Evolutionary conservation across 176 grass and related monocot genomes (phyloP), one percentile per base, ranked within the genome.

Genomic region (Puccinellia tenuiflora): DNA sequence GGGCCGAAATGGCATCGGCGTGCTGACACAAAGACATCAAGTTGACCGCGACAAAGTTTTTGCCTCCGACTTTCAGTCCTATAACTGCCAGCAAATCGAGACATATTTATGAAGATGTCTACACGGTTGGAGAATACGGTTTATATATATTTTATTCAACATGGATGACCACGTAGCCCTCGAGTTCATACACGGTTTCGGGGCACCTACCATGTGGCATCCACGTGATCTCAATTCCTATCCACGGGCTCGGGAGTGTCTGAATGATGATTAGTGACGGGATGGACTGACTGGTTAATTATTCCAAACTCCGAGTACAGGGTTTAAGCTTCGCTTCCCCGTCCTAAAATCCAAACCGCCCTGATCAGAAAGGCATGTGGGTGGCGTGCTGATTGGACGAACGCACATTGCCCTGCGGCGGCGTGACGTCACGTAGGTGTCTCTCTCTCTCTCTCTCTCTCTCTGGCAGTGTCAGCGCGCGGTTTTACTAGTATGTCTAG

Each of bases 181-280:
- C n/a, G n/a, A n/a, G n/a, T n/a, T n/a, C n/a, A n/a, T n/a, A n/a
- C n/a, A n/a, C n/a, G n/a, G n/a, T n/a, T n/a, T n/a, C n/a, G n/a
- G n/a, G n/a, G n/a, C n/a, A n/a, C n/a, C 12, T 2, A 71, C 60
- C 88, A 79, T 75, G 88, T 83, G 88, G 46, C 11, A 0, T 55
- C 37, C 79, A 90, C 88, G 79, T 86, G 88, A 90, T 29, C 66
- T 79, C 35, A 68, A n/a, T n/a, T 28, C 65, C 73, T 34, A 68
- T 68, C 82, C 50, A 81, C 34, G 62, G 78, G 48, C 7, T 71
- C 50, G 2, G 9, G 9, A 14, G 1, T 39, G 68, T 64, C 22
- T 82, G 79, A 55, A 82, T 90, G 83, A 90, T 82, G n/a, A n/a
- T n/a, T 86, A 86, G 34, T 11, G 62, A 20, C 16, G 53, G n/a